phyloP scores from a whole-genome alignment of 148 eudicot species.

The Rhododendron molle region DNA sequence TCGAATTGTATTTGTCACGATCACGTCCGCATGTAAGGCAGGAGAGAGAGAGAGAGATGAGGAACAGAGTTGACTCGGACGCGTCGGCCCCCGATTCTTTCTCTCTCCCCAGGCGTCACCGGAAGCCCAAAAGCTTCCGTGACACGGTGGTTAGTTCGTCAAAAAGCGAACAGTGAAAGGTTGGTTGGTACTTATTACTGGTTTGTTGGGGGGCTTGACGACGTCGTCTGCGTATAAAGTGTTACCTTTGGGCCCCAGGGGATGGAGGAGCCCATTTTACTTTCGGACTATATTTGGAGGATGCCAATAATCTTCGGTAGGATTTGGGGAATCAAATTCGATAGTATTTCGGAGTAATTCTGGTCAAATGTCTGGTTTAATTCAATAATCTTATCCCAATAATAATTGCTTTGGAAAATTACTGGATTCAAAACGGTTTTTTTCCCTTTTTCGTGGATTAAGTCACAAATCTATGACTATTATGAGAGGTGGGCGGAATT shows the following conservation, averaged over 20 bases:
- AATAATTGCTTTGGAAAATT: no score
- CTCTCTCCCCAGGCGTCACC: neutral
- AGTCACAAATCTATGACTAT: no score
- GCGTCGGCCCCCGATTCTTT: neutral
- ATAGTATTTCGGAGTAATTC: no score
- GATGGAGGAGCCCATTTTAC: no score
- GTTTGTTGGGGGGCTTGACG: neutral
- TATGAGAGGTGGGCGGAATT: neutral
- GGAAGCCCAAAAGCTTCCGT: neutral
- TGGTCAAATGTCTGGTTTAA: no score
- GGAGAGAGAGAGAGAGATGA: neutral
- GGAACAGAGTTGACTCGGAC: conserved; percentile 5
- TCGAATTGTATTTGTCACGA: neutral
- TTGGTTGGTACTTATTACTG: neutral
- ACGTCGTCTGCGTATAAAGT: neutral
- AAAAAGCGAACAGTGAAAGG: neutral
- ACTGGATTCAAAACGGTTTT: neutral
- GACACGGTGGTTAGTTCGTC: neutral
- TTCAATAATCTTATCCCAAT: neutral
- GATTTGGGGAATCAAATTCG: no score
- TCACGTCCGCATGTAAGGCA: neutral
- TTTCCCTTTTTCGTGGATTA: no score
- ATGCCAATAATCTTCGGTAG: neutral
- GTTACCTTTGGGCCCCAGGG: no score
- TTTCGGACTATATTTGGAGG: neutral